Percentiles rank a stretch among this genome's conserved stretches.
These are phyloP conservation scores for Beauveria medogensis DNA, from an alignment of 2,329 filamentous ascomycete genomes.

Conservation along the genomic window DNA sequence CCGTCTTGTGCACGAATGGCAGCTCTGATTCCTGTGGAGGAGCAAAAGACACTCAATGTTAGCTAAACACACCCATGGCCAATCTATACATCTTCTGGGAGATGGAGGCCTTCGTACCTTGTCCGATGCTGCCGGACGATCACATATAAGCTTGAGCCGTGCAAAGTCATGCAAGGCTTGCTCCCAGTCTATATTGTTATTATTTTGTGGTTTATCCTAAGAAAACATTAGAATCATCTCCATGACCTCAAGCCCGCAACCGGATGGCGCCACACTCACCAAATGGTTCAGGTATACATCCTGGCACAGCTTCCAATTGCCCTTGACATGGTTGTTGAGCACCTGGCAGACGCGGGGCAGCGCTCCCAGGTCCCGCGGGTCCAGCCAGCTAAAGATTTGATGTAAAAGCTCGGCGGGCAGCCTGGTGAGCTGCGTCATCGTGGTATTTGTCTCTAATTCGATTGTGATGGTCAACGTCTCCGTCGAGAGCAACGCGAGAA, in stretches of 20 bases:
- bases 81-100: background rate
- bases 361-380: slow-evolving; percentile 46
- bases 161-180: slow-evolving; percentile 35
- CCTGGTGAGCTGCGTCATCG: slow-evolving; percentile 26
- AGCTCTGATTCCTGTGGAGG: slow-evolving; percentile 32
- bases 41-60: background rate
- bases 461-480: too few species aligned
- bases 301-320: slow-evolving; percentile 52
- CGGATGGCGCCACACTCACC: slow-evolving; percentile 29
- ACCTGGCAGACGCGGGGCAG: slow-evolving; percentile 43
- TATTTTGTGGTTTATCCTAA: slow-evolving; percentile 27
- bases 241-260: too few species aligned
- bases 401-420: slow-evolving; percentile 58
- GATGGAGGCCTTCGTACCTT: slow-evolving; percentile 29
- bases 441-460: background rate
- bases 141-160: slow-evolving; percentile 36
- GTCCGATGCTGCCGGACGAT: slow-evolving; percentile 20
- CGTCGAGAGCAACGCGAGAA: too few species aligned
- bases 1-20: slow-evolving; percentile 38
- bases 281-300: slow-evolving; percentile 51
- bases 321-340: slow-evolving; percentile 46
- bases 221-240: background rate
- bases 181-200: slow-evolving; percentile 33
- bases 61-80: background rate
- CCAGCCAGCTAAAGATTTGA: slow-evolving; percentile 48